Evolutionary conservation across 176 grass and related monocot genomes (phyloP).

Genomic region (Zea mays): DNA sequence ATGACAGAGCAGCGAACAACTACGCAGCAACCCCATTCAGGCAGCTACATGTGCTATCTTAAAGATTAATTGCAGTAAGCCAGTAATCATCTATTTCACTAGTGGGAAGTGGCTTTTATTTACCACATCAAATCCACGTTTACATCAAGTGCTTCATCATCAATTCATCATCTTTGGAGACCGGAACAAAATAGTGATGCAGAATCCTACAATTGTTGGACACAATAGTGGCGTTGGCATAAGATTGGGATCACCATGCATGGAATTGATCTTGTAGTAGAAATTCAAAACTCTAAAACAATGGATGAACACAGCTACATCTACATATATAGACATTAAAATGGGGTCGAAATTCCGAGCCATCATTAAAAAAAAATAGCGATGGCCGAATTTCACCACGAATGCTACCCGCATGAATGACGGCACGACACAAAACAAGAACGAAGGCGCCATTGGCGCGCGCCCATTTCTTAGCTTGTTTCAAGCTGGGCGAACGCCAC

Average conservation of each 20-base stretch:
- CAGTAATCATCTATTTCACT: background rate
- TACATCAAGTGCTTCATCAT: too few relatives aligned
- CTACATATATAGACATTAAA: too few relatives aligned
- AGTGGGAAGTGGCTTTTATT: background rate
- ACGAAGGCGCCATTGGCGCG: background rate
- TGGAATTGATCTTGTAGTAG: background rate
- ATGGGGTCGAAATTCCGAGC: background rate
- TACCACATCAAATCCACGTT: background rate
- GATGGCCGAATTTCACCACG: slow-evolving; percentile 24
- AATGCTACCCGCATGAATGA: background rate
- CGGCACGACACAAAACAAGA: background rate
- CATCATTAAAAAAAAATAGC: slow-evolving; percentile 39
- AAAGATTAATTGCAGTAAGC: background rate
- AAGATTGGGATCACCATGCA: background rate
- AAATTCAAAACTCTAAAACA: slow-evolving; percentile 4
- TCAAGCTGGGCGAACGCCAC: slow-evolving; percentile 19
- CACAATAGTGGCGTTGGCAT: background rate
- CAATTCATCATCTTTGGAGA: background rate
- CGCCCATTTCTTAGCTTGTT: slow-evolving; percentile 8
- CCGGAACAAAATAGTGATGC: background rate
- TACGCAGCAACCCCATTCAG: background rate
- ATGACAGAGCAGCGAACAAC: slow-evolving; percentile 23
- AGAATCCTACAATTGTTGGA: background rate
- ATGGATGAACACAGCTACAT: too few relatives aligned
- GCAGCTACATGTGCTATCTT: background rate